A percentile compares a stretch with the other conserved stretches of the same genome.
Conservation (phyloP, 768 basidiomycete genomes). For the Tricholoma matsutake region DNA sequence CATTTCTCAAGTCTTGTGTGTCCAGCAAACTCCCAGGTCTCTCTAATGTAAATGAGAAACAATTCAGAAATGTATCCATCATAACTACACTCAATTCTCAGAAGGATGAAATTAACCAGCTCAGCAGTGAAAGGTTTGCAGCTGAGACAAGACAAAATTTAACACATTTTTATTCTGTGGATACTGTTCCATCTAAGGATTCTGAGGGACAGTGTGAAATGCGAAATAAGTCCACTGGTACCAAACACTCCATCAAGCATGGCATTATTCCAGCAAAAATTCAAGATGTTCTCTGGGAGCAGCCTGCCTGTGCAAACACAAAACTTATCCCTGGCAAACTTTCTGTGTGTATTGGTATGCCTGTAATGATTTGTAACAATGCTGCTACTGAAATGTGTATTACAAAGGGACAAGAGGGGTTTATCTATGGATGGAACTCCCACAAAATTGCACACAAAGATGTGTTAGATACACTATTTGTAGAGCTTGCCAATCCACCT, state of each 20-base stretch:
- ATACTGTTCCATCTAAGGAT: no score
- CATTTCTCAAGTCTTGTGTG: constrained; percentile 10
- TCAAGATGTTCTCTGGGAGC: background rate
- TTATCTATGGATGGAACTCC: constrained; percentile 29
- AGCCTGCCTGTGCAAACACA: no score
- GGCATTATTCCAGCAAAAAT: background rate
- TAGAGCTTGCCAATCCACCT: constrained; percentile 25
- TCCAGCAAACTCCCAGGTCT: constrained; percentile 10
- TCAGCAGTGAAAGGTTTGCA: constrained; percentile 29
- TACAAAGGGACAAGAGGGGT: constrained; percentile 33
- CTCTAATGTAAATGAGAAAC: constrained; percentile 7
- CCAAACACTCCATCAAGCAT: background rate
- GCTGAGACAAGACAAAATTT: constrained; percentile 15
- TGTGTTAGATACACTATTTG: constrained; percentile 29
- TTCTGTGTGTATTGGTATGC: constrained; percentile 27
- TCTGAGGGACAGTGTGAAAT: no score
- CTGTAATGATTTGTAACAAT: no score
- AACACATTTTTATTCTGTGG: no score
- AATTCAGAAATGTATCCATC: constrained; percentile 29
- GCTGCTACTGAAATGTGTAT: constrained; percentile 32
- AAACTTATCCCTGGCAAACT: constrained; percentile 30
- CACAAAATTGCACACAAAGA: constrained; percentile 7
- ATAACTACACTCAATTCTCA: constrained; percentile 29
- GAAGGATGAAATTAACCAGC: constrained; percentile 30
- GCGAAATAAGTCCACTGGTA: no score